Base-by-base conservation (phyloP, 805 yeast species). In the Zygosaccharomyces lentus region DNA sequence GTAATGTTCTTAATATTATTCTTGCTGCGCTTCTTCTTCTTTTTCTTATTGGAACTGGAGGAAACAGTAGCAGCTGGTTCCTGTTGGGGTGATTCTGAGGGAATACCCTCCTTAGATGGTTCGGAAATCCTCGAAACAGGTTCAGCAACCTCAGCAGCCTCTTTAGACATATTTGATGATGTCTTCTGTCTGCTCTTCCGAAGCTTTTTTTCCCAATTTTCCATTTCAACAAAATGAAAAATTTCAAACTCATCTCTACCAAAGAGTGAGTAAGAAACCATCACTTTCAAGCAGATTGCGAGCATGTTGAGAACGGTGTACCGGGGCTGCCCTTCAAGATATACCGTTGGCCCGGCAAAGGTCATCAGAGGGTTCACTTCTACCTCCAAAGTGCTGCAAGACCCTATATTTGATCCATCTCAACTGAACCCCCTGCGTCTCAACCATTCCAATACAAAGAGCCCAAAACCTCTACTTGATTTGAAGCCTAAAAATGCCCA, bases 1-100 rank as follows among this genome's bases (percentile, higher is more conserved):
- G 81, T 78, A 46, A 93, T 82, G 30, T 84, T 82, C 24, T 77
- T 80, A 31, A 80, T 68, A 49, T 81, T 64, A 46, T 66, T 70
- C 63, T 70, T 74, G 71, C 74, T 74, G 70, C 75, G 80, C 70
- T 72, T 77, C 64, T 72, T 74, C 67, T 71, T 80, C 73, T 75
- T 78, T 72, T 79, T 81, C 68, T 80, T 80, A 61, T 73, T 69
- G 53, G 69, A 68, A 24, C 41, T 38, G 16, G 41, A 38, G 21
- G 32, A 27, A 68, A 24, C 41, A 26, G 16, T 32, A 38, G 21
- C 21, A 17, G 27, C 25, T 38, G 10, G 29, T 31, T 37, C 12
- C 40, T 31, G 5, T 5, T 19, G 21, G 21, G 16, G 44, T 12
- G 16, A 45, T 45, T 27, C 41, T 2, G 25, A 44, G 17, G 40